Evolutionary conservation across 371 early-diverging fungal species (phyloP), one percentile per base, ranked within the genome.

Genomic region (Batkoa obscura): DNA sequence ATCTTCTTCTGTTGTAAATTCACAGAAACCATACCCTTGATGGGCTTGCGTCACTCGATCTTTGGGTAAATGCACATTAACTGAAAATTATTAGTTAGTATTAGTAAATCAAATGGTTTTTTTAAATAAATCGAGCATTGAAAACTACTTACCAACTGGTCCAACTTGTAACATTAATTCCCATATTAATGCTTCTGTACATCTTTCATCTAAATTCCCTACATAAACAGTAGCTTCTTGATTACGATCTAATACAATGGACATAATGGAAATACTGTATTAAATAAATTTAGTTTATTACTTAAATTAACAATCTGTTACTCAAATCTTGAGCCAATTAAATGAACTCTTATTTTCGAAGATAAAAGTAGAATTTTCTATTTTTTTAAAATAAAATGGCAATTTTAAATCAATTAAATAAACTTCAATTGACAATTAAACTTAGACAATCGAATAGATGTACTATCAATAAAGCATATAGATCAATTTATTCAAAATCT

Each of bases 111-210:
- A 10, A 5, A 23, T 23, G 23, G 23, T 23, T 60, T 35, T 35
- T 2, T 13, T 17, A 0, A 31, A n/a, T 3, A 45, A 15, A 9
- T 15, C 42, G 32, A 45, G 46, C 9, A 39, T 17, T 8, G 41
- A 17, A 31, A 37, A n/a, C 33, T 30, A 17, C 66, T 61, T 75
- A 83, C 86, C 88, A 34, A 96, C 91, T 34, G 94, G 97, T 0
- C 96, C 98, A 4, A 90, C 96, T 68, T 98, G 98, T 47, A 94
- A 79, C 88, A 97, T 90, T 60, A 98, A 77, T 64, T 97, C 98
- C 94, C 94, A 98, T 33, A 98, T 67, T 43, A 97, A 67, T 10
- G 87, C 77, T 59, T 95, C 96, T 0, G 90, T 83, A 49, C 88
- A 88, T 41, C 91, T 76, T 60, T 94, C 96, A 63, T 96, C 96